These are phyloP conservation scores for Boechera retrofracta DNA, from an alignment of 345 rosid genomes.

Conservation along the genomic window DNA sequence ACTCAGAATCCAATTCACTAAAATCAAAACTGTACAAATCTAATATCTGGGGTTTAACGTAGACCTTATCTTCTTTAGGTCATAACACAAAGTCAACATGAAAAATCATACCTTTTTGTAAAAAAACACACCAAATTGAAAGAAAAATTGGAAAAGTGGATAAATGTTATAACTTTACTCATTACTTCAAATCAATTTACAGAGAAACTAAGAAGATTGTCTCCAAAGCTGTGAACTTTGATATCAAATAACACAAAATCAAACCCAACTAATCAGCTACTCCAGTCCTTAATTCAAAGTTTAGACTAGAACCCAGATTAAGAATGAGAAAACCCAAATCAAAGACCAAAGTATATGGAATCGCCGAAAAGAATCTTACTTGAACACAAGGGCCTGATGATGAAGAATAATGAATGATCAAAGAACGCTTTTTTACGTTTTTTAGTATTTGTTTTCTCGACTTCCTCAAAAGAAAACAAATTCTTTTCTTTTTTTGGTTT, in stretches of 20 bases:
- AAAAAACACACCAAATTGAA: neutral
- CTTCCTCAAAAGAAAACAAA: neutral
- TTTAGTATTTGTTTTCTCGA: constrained; percentile 7
- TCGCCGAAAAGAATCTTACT: constrained; percentile 35
- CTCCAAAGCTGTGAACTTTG: neutral
- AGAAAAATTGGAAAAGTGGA: too few species aligned
- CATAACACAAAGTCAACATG: constrained; percentile 19
- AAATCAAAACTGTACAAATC: neutral
- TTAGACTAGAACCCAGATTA: constrained; percentile 3
- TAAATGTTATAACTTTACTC: neutral
- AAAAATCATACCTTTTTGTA: neutral
- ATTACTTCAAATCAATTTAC: neutral
- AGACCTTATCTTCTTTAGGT: neutral
- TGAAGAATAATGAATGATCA: neutral
- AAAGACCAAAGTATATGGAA: neutral
- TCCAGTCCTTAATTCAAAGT: neutral
- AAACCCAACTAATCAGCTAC: neutral
- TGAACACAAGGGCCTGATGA: constrained; percentile 6
- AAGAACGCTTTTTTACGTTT: neutral
- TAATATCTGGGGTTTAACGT: constrained; percentile 16
- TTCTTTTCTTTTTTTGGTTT: too few species aligned
- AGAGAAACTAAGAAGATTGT: neutral
- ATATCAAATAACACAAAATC: neutral
- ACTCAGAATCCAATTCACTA: constrained; percentile 16
- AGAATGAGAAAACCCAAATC: constrained; percentile 9